Conservation (phyloP, 495 filamentous ascomycete species). For the Aspergillus carlsbadensis region DNA sequence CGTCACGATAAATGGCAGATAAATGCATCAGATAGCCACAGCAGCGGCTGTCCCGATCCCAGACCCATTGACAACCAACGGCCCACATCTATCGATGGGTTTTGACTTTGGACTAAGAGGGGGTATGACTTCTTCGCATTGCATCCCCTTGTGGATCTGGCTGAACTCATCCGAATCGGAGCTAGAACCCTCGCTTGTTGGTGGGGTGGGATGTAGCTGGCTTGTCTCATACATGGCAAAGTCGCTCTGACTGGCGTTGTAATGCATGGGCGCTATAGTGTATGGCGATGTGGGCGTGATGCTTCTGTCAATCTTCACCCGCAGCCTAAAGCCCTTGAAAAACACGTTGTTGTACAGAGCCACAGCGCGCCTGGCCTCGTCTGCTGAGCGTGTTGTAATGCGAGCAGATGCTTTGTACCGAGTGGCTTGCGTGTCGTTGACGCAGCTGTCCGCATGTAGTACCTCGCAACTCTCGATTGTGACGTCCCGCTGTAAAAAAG, state of each 20-base stretch:
- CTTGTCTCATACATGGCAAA: neutral
- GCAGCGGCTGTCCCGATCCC: slow-evolving; percentile 19
- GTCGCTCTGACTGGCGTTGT: neutral
- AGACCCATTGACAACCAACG: slow-evolving; percentile 43
- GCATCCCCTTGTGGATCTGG: neutral
- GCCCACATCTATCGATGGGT: slow-evolving; percentile 20
- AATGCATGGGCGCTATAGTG: neutral
- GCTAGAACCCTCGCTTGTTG: slow-evolving; percentile 2
- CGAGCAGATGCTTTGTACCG: slow-evolving; percentile 28
- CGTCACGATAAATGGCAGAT: too few species aligned
- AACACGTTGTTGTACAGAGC: slow-evolving; percentile 30
- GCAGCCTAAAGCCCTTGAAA: slow-evolving; percentile 33
- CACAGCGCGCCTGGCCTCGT: slow-evolving; percentile 35
- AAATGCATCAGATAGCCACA: slow-evolving; percentile 12
- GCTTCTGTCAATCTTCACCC: slow-evolving; percentile 28
- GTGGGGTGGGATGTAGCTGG: neutral
- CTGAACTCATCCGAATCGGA: slow-evolving; percentile 2
- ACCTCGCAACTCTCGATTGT: slow-evolving; percentile 33
- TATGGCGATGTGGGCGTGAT: slow-evolving; percentile 7
- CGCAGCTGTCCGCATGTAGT: neutral
- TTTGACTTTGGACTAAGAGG: neutral
- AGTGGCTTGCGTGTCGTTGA: slow-evolving; percentile 13
- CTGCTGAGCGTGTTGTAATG: slow-evolving; percentile 32
- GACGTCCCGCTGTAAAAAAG: slow-evolving; percentile 23
- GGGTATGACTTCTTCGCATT: neutral